Evolutionary conservation across 192 early-diverging fungal genomes (phyloP).

Genomic region (Linnemannia elongata): DNA sequence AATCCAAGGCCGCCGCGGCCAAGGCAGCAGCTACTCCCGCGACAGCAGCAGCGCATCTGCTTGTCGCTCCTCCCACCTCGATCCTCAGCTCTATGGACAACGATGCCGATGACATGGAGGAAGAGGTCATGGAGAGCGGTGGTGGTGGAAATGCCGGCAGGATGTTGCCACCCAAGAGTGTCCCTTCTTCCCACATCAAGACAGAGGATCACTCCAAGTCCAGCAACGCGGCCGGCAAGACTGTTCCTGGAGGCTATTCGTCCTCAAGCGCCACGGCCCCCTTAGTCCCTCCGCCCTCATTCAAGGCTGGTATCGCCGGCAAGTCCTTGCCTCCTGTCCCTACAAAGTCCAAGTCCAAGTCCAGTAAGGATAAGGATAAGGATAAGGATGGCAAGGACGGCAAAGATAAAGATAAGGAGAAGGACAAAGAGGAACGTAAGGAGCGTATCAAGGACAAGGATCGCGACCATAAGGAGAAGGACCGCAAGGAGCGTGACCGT

Average conservation of each 20-base stretch:
- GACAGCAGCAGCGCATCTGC: background rate
- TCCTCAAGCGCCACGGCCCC: background rate
- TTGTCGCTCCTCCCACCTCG: conserved; percentile 40
- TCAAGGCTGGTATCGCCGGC: conserved; percentile 28
- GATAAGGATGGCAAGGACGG: conserved; percentile 27
- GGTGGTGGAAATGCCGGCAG: conserved; percentile 32
- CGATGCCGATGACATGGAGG: conserved; percentile 47
- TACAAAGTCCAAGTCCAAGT: conserved; percentile 48
- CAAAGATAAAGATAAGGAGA: conserved; percentile 31
- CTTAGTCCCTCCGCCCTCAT: conserved; percentile 5
- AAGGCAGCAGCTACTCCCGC: conserved; percentile 16
- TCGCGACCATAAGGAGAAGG: conserved; percentile 16
- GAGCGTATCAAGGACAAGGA: conserved; percentile 31
- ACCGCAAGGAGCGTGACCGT: conserved; percentile 38
- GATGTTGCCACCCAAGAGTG: conserved; percentile 41
- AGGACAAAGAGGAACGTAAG: conserved; percentile 34
- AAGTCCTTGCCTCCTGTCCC: conserved; percentile 27
- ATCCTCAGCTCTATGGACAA: conserved; percentile 41
- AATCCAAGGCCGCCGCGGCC: conserved; percentile 18
- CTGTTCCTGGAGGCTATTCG: conserved; percentile 29
- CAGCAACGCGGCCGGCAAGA: conserved; percentile 37
- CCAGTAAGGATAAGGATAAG: conserved; percentile 27
- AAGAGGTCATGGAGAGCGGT: conserved; percentile 55
- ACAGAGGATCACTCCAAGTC: conserved; percentile 6
- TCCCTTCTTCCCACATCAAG: background rate